Evolutionary conservation across 805 yeast genomes (phyloP), one percentile per base, ranked within the genome.

Genomic region (Candida silvatica): DNA sequence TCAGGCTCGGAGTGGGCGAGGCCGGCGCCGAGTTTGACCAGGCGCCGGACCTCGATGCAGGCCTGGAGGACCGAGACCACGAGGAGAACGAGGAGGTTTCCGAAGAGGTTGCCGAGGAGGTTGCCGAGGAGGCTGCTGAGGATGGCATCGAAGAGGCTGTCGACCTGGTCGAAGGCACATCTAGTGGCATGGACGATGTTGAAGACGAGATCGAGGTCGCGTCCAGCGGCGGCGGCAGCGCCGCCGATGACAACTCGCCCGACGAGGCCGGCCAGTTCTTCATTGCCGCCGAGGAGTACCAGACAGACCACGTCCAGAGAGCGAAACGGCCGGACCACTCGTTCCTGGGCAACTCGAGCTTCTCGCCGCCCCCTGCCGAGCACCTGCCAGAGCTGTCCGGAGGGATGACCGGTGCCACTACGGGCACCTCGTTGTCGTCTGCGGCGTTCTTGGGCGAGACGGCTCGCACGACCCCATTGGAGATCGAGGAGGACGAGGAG

Each of bases 51-150:
- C 14, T 20, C 14, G 8, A n/a, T 7, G 17, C 35, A 19, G 18
- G 24, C 17, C 20, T 26, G 5, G 58, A 46, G 24, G n/a, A n/a
- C n/a, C 34, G 41, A 23, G 69, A 71, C 43, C 48, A 68, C 31
- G 80, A 74, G 51, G 75, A 66, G 5, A 61, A 62, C 3, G 46
- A 71, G 4, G 63, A 67, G 1, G 60, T 66, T 38, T 66, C 64
- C 22, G 67, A 62, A 33, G 58, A 58, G 15, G 62, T 52, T 20
- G 53, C 7, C 12, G 24, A 22, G 7, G 24, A 22, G 7, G 24
- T 8, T 22, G 24, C 11, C 7, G 24, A 22, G 24, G 24, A 22
- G 12, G 7, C 7, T 12, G 24, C 50, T 18, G 58, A 33, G 19
- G 29, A 36, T 14, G 23, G 37, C 16, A 29, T 32, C n/a, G 25